phyloP scores from a whole-genome alignment of 208 protist species.

The Acanthamoeba polyphaga region DNA sequence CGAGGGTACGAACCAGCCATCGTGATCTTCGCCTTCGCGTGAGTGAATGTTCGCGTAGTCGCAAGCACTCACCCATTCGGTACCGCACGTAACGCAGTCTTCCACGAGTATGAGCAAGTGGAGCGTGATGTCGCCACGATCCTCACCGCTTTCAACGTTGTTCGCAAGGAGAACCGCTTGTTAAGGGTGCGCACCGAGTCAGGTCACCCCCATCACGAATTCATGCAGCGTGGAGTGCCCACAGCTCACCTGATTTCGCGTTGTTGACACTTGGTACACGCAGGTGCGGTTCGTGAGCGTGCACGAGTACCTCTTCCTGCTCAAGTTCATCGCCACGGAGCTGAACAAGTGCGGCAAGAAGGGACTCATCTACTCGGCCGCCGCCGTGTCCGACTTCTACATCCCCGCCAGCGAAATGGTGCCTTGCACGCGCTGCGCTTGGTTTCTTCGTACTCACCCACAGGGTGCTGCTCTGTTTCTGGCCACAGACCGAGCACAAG shows the following conservation, averaged over 20 bases:
- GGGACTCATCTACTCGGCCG: constrained; percentile 79
- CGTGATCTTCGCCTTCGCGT: not conserved
- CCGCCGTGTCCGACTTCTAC: constrained; percentile 85
- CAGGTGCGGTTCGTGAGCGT: constrained; percentile 75
- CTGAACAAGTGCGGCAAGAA: constrained; percentile 22
- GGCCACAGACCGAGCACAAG: constrained; percentile 78
- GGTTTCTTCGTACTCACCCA: not conserved
- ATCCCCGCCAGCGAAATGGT: constrained; percentile 79
- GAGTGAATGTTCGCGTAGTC: too few species aligned
- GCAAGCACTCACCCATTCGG: too few species aligned
- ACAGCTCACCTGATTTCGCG: not conserved
- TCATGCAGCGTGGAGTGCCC: not conserved
- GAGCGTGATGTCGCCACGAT: constrained; percentile 3
- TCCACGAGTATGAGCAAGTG: not conserved
- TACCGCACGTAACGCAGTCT: not conserved
- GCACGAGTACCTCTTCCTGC: constrained; percentile 81
- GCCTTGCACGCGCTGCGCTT: not conserved
- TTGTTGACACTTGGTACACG: not conserved
- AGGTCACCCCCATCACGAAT: not conserved
- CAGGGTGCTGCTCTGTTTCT: not conserved
- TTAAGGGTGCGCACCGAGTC: not conserved
- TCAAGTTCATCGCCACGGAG: constrained; percentile 8
- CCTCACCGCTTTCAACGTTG: constrained; percentile 10
- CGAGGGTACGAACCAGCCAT: not conserved
- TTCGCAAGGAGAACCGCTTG: constrained; percentile 28